Conservation (phyloP, 2,329 filamentous ascomycete genomes). For the Xylaria arbuscula region DNA sequence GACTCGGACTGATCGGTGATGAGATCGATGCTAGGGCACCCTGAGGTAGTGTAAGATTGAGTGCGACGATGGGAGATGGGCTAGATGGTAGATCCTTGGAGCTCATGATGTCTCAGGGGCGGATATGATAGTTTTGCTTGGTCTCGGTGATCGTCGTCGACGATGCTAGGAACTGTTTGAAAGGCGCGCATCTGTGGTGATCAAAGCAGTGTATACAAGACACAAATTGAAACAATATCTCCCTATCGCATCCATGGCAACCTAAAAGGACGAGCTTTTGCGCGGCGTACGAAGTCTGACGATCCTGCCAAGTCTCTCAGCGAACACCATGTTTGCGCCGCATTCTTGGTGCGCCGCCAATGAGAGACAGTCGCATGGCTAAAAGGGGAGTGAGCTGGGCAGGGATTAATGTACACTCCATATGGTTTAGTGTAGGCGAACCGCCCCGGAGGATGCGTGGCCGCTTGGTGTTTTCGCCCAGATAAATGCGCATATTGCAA, state of each 20-base stretch:
- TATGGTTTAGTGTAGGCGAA: conserved; percentile 19
- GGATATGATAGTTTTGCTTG: conserved; percentile 9
- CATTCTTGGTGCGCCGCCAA: conserved; percentile 10
- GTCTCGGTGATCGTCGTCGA: conserved; percentile 21
- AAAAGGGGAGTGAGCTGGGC: conserved; percentile 18
- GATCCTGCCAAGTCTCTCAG: conserved; percentile 12
- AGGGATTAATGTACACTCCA: not conserved
- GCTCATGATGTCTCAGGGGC: conserved; percentile 14
- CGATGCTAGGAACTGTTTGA: conserved; percentile 15
- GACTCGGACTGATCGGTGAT: conserved; percentile 34
- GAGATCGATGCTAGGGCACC: conserved; percentile 11
- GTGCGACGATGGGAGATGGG: conserved; percentile 16
- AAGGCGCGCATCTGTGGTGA: conserved; percentile 22
- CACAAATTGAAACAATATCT: not conserved
- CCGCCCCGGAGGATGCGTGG: conserved; percentile 41
- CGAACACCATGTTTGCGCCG: conserved; percentile 10
- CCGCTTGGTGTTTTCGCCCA: conserved; percentile 36
- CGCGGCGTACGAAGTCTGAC: conserved; percentile 2
- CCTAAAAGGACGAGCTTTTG: conserved; percentile 9
- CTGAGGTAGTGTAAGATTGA: conserved; percentile 14
- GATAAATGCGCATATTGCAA: conserved; percentile 29
- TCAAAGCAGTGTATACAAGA: not conserved
- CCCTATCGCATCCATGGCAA: conserved; percentile 24
- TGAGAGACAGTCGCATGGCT: conserved; percentile 16
- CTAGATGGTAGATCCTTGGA: conserved; percentile 22